phyloP scores from a whole-genome alignment of 2,329 filamentous ascomycete species.

The Neofusicoccum cordaticola region DNA sequence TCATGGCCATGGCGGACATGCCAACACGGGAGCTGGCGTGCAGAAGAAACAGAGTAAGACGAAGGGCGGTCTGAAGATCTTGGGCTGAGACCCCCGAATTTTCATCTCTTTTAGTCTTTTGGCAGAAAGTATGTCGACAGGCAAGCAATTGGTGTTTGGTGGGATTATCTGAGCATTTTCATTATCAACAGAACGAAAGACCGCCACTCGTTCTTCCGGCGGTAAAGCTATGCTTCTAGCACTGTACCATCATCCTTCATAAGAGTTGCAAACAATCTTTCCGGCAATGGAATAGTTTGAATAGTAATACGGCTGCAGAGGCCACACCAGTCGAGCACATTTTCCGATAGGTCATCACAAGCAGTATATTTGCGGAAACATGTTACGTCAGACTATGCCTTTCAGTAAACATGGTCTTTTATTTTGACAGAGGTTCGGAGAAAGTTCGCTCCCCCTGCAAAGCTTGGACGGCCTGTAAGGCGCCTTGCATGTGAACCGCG shows the following conservation, averaged over 20 bases:
- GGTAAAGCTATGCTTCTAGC: neutral
- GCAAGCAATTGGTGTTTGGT: neutral
- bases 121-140: neutral
- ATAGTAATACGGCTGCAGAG: neutral
- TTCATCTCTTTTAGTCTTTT: neutral
- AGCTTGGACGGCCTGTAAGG: neutral
- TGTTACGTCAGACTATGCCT: too few species aligned
- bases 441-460: neutral
- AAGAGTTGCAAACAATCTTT: neutral
- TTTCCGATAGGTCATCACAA: neutral
- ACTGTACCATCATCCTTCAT: neutral
- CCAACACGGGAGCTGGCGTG: constrained; percentile 38
- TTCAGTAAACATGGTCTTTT: neutral
- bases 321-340: too few species aligned
- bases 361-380: neutral
- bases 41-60: constrained; percentile 41
- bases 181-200: neutral
- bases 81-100: constrained; percentile 27
- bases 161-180: neutral
- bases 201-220: neutral
- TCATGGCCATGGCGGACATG: constrained; percentile 27
- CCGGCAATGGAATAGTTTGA: neutral
- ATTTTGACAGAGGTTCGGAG: neutral
- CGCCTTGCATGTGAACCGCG: neutral
- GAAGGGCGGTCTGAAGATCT: constrained; percentile 34